Evolutionary conservation across 1,139 yeast species (phyloP).

Genomic region (Geotrichum europaeum): DNA sequence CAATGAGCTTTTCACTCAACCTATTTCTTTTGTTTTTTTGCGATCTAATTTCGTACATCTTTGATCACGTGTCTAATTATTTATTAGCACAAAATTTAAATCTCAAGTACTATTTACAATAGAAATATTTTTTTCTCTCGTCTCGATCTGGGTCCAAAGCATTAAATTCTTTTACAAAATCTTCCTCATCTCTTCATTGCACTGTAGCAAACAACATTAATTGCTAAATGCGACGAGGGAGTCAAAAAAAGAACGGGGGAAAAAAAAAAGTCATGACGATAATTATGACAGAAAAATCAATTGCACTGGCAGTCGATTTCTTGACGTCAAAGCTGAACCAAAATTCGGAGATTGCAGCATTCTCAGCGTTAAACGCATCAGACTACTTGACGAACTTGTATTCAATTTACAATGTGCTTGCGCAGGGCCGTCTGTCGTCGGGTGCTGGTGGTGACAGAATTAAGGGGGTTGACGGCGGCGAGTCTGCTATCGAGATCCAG

Average conservation of each 20-base stretch:
- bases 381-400: not conserved
- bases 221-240: not conserved
- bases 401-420: slow-evolving; percentile 4
- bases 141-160: not conserved
- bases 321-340: not conserved
- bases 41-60: too few species aligned
- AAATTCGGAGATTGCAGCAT: not conserved
- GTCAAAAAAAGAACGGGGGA: not conserved
- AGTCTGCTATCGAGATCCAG: not conserved
- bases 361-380: slow-evolving; percentile 1
- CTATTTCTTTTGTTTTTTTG: too few species aligned
- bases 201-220: not conserved
- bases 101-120: not conserved
- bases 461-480: not conserved
- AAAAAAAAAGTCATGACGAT: not conserved
- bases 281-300: slow-evolving; percentile 6
- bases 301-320: slow-evolving; percentile 5
- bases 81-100: not conserved
- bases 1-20: too few species aligned
- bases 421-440: not conserved
- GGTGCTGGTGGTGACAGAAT: not conserved
- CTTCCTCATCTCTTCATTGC: not conserved
- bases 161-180: not conserved
- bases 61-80: too few species aligned
- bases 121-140: not conserved